Conservation (phyloP, 2,329 filamentous ascomycete genomes). For the Aquanectria penicillioides region DNA sequence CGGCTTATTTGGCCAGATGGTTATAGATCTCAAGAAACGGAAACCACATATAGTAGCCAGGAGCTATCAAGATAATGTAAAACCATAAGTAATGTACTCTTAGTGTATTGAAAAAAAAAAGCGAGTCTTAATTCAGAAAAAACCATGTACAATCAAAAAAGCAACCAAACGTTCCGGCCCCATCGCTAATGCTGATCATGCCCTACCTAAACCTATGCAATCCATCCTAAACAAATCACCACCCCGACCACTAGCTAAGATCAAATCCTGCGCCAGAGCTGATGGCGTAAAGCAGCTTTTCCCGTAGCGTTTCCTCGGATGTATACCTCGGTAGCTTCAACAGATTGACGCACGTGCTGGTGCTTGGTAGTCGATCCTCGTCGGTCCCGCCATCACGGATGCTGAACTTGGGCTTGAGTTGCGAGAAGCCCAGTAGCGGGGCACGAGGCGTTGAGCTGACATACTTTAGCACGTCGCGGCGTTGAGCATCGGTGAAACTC, state of each 20-base stretch:
- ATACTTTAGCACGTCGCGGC: slow-evolving; percentile 90
- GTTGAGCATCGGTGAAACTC: slow-evolving; percentile 77
- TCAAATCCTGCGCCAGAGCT: slow-evolving; percentile 94
- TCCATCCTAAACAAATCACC: slow-evolving; percentile 1
- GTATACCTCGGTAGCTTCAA: slow-evolving; percentile 89
- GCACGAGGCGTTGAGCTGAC: slow-evolving; percentile 94
- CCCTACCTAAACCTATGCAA: slow-evolving; percentile 3
- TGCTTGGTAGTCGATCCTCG: slow-evolving; percentile 83
- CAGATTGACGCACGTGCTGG: slow-evolving; percentile 95
- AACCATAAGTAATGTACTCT: slow-evolving; percentile 7
- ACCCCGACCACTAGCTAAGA: slow-evolving; percentile 63
- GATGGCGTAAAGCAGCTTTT: slow-evolving; percentile 90
- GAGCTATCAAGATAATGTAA: slow-evolving; percentile 55
- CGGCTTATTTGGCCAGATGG: slow-evolving; percentile 85
- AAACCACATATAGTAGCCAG: slow-evolving; percentile 71
- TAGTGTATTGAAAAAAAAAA: slow-evolving; percentile 6
- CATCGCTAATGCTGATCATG: slow-evolving; percentile 32
- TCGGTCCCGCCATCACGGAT: slow-evolving; percentile 77
- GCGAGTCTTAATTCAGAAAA: neutral
- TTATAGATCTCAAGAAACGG: slow-evolving; percentile 77
- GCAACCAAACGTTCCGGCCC: slow-evolving; percentile 9
- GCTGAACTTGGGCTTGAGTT: slow-evolving; percentile 86
- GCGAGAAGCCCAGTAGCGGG: slow-evolving; percentile 87
- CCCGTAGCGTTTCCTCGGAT: slow-evolving; percentile 70
- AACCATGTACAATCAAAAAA: slow-evolving; percentile 1